phyloP scores from a whole-genome alignment of 495 filamentous ascomycete genomes.

The Trichocladium uniseriatum region DNA sequence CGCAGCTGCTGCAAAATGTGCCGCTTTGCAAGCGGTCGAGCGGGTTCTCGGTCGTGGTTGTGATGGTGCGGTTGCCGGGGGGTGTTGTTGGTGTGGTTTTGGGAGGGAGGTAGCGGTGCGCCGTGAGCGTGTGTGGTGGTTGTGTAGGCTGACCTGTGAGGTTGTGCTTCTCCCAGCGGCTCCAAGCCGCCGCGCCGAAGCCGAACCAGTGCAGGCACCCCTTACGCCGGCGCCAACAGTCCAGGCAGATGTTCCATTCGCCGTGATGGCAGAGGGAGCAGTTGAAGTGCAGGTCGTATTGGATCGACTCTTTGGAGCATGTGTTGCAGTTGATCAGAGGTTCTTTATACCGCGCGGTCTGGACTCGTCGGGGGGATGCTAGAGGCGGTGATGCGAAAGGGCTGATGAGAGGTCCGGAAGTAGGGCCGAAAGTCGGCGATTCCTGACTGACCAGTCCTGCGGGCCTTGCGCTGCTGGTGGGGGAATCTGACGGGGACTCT shows the following conservation, averaged over 20 bases:
- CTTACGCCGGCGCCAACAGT: constrained; percentile 62
- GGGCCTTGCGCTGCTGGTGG: constrained; percentile 2
- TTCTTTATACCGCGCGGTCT: constrained; percentile 49
- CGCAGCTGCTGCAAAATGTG: constrained; percentile 72
- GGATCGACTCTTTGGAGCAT: constrained; percentile 57
- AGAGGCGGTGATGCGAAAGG: constrained; percentile 11
- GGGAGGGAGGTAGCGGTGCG: constrained; percentile 58
- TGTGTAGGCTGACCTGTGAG: constrained; percentile 26
- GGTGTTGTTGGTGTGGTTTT: constrained; percentile 29
- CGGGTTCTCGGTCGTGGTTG: constrained; percentile 52
- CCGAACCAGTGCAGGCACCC: constrained; percentile 76
- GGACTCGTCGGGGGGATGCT: constrained; percentile 17
- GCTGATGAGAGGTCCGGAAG: constrained; percentile 9
- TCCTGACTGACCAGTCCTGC: constrained; percentile 9
- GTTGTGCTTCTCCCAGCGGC: constrained; percentile 42
- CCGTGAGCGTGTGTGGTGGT: constrained; percentile 55
- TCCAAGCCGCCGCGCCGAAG: constrained; percentile 55
- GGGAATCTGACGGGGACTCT: background rate
- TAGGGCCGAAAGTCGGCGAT: constrained; percentile 10
- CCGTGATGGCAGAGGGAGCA: constrained; percentile 62
- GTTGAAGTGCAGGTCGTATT: constrained; percentile 74
- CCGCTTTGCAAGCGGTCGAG: constrained; percentile 59
- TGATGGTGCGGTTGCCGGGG: constrained; percentile 18
- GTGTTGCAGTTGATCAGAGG: constrained; percentile 62
- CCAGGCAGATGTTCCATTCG: constrained; percentile 63